phyloP scores from a whole-genome alignment of 495 filamentous ascomycete genomes.

The Aspergillus affinis region DNA sequence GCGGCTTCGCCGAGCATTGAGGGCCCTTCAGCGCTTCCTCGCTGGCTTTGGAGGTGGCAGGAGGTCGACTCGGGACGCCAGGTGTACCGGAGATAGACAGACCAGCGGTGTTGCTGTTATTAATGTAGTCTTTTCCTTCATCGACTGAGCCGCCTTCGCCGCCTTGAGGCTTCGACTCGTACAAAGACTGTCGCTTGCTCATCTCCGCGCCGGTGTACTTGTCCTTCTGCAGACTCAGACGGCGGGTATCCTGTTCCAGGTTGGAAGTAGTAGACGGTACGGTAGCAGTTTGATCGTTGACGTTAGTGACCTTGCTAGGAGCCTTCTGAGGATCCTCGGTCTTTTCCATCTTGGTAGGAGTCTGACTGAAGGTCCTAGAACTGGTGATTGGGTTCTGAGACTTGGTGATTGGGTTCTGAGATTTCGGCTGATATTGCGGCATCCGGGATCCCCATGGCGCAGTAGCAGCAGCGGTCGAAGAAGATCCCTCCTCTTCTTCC shows the following conservation, averaged over 20 bases:
- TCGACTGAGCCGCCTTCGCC: no score
- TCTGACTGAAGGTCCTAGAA: not conserved
- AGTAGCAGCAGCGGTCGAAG: no score
- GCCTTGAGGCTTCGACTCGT: not conserved
- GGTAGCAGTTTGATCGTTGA: not conserved
- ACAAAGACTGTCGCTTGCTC: not conserved
- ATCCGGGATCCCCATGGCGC: no score
- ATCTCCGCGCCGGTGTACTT: slow-evolving; percentile 3
- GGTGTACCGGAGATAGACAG: not conserved
- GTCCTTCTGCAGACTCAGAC: not conserved
- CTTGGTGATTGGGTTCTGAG: not conserved
- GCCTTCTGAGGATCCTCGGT: not conserved
- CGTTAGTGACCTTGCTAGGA: not conserved
- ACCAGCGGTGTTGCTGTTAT: not conserved
- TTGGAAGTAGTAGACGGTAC: not conserved
- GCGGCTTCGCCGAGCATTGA: slow-evolving; percentile 24
- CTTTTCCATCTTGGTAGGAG: not conserved
- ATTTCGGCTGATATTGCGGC: not conserved
- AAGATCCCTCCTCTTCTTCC: no score
- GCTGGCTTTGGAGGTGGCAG: slow-evolving; percentile 23
- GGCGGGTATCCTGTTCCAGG: not conserved
- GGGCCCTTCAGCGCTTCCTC: slow-evolving; percentile 39
- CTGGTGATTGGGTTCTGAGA: not conserved
- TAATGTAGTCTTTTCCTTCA: not conserved
- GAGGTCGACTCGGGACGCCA: no score